A percentile compares a stretch with the other conserved stretches of the same genome.
Evolutionary conservation across 768 basidiomycete genomes (phyloP).

Genomic region (Exidia glandulosa): DNA sequence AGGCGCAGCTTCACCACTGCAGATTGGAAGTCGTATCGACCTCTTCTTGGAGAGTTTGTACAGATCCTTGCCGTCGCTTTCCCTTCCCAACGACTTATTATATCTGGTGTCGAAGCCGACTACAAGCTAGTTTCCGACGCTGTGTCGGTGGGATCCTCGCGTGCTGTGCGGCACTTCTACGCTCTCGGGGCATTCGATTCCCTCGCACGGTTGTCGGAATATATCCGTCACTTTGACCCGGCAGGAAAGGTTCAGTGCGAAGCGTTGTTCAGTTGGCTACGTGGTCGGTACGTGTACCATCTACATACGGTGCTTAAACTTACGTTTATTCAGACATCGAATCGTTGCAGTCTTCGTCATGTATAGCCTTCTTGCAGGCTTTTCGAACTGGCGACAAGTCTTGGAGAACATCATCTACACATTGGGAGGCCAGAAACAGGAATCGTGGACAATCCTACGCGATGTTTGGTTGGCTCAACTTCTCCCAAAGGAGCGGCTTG

Average conservation of each 20-base stretch:
- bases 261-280: not conserved
- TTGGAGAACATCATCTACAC: not conserved
- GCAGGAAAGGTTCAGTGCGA: not conserved
- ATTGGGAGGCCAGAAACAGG: not conserved
- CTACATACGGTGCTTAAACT: not conserved
- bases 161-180: not conserved
- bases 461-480: not conserved
- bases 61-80: not conserved
- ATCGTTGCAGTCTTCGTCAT: not conserved
- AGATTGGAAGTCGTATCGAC: not conserved
- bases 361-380: not conserved
- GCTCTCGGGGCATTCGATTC: not conserved
- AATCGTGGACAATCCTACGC: not conserved
- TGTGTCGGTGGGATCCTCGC: not conserved
- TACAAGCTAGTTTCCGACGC: not conserved
- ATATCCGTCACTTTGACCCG: not conserved
- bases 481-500: not conserved
- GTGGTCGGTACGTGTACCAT: not conserved
- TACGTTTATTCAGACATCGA: not conserved
- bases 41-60: not conserved
- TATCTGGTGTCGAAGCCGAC: not conserved
- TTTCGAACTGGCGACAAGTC: not conserved
- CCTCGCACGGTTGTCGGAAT: not conserved
- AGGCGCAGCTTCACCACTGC: not conserved
- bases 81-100: not conserved